phyloP scores from a whole-genome alignment of 169 alveolate species.

The Pseudocohnilembus persalinus region DNA sequence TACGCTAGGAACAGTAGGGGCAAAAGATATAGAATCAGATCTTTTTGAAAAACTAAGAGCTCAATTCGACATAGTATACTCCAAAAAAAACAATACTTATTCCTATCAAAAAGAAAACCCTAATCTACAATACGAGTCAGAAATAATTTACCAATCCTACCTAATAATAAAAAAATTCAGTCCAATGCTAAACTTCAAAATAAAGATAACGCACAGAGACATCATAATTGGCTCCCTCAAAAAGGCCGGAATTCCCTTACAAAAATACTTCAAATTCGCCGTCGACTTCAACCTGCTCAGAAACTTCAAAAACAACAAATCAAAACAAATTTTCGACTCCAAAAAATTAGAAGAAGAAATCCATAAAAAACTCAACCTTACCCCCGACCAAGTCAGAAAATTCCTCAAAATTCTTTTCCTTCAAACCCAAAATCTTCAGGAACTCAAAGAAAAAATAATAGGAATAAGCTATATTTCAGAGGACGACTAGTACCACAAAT shows the following conservation, averaged over 20 bases:
- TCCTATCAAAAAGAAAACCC: background rate
- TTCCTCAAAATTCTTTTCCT: background rate
- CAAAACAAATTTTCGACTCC: background rate
- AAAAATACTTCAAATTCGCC: no score
- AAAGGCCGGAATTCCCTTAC: background rate
- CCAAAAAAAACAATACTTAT: background rate
- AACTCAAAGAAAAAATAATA: no score
- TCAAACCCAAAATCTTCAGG: no score
- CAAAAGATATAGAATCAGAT: constrained; percentile 1
- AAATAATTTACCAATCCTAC: background rate
- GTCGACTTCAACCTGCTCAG: background rate
- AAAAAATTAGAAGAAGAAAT: background rate
- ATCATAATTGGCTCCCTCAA: background rate
- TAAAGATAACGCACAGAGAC: background rate
- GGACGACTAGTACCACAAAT: no score
- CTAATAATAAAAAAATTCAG: no score
- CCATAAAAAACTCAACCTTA: background rate
- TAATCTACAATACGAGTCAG: background rate
- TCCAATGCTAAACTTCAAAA: background rate
- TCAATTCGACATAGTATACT: constrained; percentile 11
- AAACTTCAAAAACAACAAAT: background rate
- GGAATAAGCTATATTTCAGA: background rate
- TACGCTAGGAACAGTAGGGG: background rate
- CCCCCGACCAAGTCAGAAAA: background rate
- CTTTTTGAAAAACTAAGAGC: constrained; percentile 5